Percentiles rank a stretch among this genome's conserved stretches.
phyloP scores from a whole-genome alignment of 2,329 filamentous ascomycete species.

The Exutisphaerella laricina region DNA sequence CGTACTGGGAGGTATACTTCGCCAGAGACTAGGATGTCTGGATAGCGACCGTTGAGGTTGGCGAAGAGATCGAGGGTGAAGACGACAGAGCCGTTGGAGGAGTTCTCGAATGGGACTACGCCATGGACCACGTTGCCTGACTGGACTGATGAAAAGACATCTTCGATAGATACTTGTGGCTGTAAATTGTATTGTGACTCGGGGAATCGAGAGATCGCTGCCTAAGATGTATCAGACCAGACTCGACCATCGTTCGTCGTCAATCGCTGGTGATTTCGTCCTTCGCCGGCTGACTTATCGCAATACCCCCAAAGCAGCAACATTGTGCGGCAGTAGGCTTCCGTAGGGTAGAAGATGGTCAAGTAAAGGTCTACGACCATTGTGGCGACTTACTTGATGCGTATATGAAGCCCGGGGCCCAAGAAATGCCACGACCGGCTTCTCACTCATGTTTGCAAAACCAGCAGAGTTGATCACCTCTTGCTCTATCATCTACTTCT shows the following conservation, averaged over 20 bases:
- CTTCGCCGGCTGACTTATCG: not conserved
- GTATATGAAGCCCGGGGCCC: constrained; percentile 63
- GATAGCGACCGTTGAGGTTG: constrained; percentile 60
- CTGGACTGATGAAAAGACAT: constrained; percentile 77
- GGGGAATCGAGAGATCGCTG: constrained; percentile 20
- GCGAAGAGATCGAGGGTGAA: constrained; percentile 86
- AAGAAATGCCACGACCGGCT: constrained; percentile 49
- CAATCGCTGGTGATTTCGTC: not conserved
- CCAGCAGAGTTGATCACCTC: no score
- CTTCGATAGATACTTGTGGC: constrained; percentile 48
- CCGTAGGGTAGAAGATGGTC: no score
- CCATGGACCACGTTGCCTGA: constrained; percentile 59
- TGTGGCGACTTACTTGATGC: constrained; percentile 52
- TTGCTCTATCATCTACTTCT: no score
- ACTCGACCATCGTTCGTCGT: no score
- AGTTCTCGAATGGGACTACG: constrained; percentile 94
- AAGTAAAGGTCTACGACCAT: not conserved
- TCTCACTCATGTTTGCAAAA: constrained; percentile 7
- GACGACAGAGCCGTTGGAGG: constrained; percentile 85
- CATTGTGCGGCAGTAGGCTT: not conserved
- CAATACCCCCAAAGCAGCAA: not conserved
- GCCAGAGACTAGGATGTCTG: constrained; percentile 67
- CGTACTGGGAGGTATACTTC: constrained; percentile 84
- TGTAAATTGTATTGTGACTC: constrained; percentile 27
- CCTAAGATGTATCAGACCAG: constrained; percentile 18